Conservation (phyloP, 225 moss, liverwort and hornwort genomes). For the Neckera pumila region DNA sequence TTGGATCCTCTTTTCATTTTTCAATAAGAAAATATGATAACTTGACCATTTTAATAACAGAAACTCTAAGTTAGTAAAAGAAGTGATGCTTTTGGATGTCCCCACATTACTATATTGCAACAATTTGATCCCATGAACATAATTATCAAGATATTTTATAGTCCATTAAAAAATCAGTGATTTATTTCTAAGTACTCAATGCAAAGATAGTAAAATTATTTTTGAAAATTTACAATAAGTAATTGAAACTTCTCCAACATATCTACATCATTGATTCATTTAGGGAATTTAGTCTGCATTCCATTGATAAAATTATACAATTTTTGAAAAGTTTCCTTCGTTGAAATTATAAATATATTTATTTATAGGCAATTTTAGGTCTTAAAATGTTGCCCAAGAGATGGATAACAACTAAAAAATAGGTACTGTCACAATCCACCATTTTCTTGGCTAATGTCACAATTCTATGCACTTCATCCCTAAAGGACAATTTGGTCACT, state of each 20-base stretch:
- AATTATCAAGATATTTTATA: background rate
- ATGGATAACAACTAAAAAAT: background rate
- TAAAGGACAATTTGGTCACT: background rate
- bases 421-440: background rate
- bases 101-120: background rate
- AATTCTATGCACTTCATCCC: background rate
- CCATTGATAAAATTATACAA: background rate
- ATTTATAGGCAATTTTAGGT: background rate
- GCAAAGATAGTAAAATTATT: no score
- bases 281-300: background rate
- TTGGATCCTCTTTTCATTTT: background rate
- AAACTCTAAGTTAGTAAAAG: background rate
- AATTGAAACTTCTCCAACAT: background rate
- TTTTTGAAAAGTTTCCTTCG: fast-evolving
- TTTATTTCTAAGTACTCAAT: background rate
- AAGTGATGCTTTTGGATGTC: fast-evolving
- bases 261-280: background rate
- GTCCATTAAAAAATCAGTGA: background rate
- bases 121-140: background rate
- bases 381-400: background rate
- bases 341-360: background rate
- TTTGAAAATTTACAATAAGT: background rate
- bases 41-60: background rate
- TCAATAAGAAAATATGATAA: background rate
- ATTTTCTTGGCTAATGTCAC: background rate